Percentiles rank a stretch among this genome's conserved stretches.
Evolutionary conservation across 148 eudicot genomes (phyloP).

Genomic region (Cornus kousa): DNA sequence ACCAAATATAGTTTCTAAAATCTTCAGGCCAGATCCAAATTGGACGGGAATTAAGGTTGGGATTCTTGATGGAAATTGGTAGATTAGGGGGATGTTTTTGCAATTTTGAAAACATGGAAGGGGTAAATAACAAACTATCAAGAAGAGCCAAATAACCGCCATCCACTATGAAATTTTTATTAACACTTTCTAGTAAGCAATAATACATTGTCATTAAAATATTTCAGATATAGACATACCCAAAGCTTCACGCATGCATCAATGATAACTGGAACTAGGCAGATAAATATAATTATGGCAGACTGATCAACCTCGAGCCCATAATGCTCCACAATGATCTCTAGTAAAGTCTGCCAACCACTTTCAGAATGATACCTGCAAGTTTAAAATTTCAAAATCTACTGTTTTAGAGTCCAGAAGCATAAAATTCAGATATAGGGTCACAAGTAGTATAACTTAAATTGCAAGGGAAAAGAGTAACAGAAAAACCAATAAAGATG

Average conservation of each 20-base stretch:
- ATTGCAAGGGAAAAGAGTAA: neutral
- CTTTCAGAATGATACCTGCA: constrained; percentile 96
- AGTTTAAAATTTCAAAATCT: constrained; percentile 5
- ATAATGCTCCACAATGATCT: constrained; percentile 79
- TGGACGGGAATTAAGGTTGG: too few species aligned
- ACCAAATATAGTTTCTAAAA: too few species aligned
- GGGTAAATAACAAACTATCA: neutral
- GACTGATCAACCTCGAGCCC: constrained; percentile 81
- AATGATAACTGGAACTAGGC: constrained; percentile 75
- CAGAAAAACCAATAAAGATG: neutral
- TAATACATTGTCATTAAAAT: neutral
- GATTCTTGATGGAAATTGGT: too few species aligned
- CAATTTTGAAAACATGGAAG: too few species aligned
- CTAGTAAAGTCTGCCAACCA: constrained; percentile 91
- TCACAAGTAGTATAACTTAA: neutral
- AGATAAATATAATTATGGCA: constrained; percentile 71
- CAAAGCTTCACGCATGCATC: constrained; percentile 98
- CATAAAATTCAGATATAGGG: neutral
- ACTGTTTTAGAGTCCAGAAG: neutral
- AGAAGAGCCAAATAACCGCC: too few species aligned
- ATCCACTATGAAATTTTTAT: too few species aligned
- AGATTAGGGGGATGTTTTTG: too few species aligned
- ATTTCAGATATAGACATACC: constrained; percentile 46
- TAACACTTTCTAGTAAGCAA: neutral
- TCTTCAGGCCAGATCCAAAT: too few species aligned